phyloP scores from a whole-genome alignment of 106 monocot species.

The Amphibolis antarctica region DNA sequence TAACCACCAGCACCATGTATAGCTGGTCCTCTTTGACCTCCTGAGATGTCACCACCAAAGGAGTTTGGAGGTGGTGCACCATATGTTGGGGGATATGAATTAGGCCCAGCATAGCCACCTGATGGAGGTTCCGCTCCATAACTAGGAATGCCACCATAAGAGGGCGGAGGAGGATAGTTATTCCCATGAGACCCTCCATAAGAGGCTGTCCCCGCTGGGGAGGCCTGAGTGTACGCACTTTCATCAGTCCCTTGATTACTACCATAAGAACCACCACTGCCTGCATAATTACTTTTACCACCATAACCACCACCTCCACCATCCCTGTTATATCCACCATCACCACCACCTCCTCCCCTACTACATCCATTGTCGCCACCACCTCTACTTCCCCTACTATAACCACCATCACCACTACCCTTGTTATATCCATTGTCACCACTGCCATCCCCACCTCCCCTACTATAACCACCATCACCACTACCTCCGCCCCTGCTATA shows the following conservation, averaged over 20 bases:
- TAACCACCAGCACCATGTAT: conserved; percentile 31
- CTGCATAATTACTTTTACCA: conserved; percentile 17
- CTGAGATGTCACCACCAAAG: conserved; percentile 24
- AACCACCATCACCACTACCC: conserved; percentile 10
- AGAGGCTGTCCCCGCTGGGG: conserved; percentile 33
- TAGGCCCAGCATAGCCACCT: conserved; percentile 40
- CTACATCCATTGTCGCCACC: conserved; percentile 26
- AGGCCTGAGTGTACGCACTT: conserved; percentile 45
- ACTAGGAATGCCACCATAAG: conserved; percentile 48
- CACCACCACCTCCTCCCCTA: conserved; percentile 18
- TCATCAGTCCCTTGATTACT: conserved; percentile 29
- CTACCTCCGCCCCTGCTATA: conserved; percentile 32
- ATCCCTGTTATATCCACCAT: conserved; percentile 23
- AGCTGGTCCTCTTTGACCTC: conserved; percentile 27
- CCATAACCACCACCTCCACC: conserved; percentile 23
- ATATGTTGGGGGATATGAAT: conserved; percentile 49
- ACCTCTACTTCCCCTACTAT: conserved; percentile 24
- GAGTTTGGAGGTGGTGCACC: conserved; percentile 48
- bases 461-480: conserved; percentile 10
- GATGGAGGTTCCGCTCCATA: conserved; percentile 50
- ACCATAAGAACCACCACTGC: conserved; percentile 23
- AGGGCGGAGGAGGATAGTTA: conserved; percentile 33
- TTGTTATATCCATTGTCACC: conserved; percentile 26
- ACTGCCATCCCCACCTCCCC: conserved; percentile 28
- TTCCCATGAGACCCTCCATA: conserved; percentile 46